phyloP scores from a whole-genome alignment of 768 basidiomycete genomes.

The Mrakia blollopis region DNA sequence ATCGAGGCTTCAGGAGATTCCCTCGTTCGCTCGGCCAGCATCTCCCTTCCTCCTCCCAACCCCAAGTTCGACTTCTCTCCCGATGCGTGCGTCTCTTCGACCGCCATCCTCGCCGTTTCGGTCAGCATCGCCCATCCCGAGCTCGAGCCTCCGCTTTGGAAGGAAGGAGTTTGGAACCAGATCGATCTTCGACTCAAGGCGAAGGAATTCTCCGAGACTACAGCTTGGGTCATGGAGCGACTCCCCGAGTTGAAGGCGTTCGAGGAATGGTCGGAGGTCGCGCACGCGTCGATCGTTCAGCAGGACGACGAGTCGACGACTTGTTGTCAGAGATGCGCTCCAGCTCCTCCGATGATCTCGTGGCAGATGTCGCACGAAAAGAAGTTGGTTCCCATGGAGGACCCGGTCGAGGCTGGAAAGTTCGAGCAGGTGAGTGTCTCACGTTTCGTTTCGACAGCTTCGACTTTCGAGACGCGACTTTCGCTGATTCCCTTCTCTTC shows the following conservation, averaged over 20 bases:
- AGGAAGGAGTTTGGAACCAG: constrained; percentile 64
- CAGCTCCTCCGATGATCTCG: constrained; percentile 64
- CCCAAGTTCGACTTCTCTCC: too few relatives aligned
- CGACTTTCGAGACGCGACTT: too few relatives aligned
- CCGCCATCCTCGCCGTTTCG: background rate
- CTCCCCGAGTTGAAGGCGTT: constrained; percentile 67
- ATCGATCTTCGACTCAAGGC: constrained; percentile 85
- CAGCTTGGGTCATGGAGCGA: constrained; percentile 84
- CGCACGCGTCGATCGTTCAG: constrained; percentile 41
- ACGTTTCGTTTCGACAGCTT: too few relatives aligned
- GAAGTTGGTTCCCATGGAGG: constrained; percentile 64
- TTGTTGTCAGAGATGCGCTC: constrained; percentile 75
- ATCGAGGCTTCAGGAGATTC: too few relatives aligned
- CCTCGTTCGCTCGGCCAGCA: too few relatives aligned
- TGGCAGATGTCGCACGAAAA: constrained; percentile 60
- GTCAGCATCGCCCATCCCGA: background rate
- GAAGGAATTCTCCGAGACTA: constrained; percentile 60
- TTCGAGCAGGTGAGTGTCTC: constrained; percentile 59
- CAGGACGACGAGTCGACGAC: constrained; percentile 40
- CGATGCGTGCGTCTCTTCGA: background rate
- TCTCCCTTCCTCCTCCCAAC: too few relatives aligned
- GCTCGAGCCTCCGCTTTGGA: constrained; percentile 52
- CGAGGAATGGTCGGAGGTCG: constrained; percentile 64
- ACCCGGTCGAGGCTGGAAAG: constrained; percentile 76
- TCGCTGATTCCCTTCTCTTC: too few relatives aligned